Percentiles rank a stretch among this genome's conserved stretches.
phyloP scores from a whole-genome alignment of 208 protist genomes.

The Leishmania guyanensis region DNA sequence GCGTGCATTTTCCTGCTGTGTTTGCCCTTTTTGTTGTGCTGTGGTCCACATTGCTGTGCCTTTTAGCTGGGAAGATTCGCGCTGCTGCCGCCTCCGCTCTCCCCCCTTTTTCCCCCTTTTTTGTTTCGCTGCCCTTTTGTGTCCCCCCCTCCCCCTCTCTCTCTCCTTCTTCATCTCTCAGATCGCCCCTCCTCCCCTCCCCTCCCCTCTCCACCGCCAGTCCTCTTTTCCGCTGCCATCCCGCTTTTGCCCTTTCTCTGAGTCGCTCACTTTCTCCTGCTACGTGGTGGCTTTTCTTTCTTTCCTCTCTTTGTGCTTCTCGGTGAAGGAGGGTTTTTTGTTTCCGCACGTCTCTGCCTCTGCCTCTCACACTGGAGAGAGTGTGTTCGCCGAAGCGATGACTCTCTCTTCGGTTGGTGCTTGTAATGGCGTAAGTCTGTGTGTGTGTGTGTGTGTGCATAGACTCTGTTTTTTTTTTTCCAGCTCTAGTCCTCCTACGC shows the following conservation, averaged over 20 bases:
- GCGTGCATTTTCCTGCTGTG: neutral
- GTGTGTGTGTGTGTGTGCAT: neutral
- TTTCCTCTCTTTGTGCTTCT: neutral
- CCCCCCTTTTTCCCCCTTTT: neutral
- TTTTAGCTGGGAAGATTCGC: slow-evolving; percentile 1
- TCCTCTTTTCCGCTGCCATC: neutral
- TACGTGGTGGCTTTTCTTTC: neutral
- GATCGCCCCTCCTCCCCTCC: neutral
- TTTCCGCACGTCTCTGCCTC: neutral
- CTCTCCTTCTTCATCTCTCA: neutral
- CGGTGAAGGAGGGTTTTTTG: neutral
- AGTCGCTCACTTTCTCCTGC: neutral
- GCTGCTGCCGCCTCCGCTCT: no score
- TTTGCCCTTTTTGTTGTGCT: slow-evolving; percentile 17
- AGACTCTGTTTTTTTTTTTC: neutral
- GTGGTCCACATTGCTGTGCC: neutral
- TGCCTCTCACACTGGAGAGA: neutral
- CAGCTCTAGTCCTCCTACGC: neutral
- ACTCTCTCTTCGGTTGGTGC: neutral
- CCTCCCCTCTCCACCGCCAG: neutral
- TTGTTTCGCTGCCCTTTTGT: neutral
- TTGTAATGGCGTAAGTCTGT: neutral
- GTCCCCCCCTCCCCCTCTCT: neutral
- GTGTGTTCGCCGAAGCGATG: neutral
- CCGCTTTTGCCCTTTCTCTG: neutral